A percentile compares a stretch with the other conserved stretches of the same genome.
These are phyloP conservation scores for Mycosarcoma maydis DNA, from an alignment of 1,284 basidiomycete species.

Conservation along the genomic window DNA sequence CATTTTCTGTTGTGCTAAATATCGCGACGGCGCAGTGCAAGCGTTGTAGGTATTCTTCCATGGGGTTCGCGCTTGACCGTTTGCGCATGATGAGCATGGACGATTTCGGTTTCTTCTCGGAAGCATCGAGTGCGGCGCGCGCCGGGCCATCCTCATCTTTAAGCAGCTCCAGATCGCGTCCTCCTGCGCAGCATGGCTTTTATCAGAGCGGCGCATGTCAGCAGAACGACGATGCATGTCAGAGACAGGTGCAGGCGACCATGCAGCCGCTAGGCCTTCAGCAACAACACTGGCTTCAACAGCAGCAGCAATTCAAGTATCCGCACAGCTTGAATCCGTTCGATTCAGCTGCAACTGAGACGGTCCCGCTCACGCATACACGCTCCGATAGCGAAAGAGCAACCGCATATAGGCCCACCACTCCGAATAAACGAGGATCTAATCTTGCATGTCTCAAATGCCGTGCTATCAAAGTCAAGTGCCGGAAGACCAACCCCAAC, in stretches of 20 bases:
- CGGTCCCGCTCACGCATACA: neutral
- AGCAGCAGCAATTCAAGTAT: slow-evolving; percentile 17
- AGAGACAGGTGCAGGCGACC: neutral
- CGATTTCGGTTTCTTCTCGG: slow-evolving; percentile 38
- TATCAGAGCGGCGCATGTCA: slow-evolving; percentile 1
- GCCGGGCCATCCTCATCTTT: slow-evolving; percentile 9
- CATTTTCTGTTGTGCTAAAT: too few relatives aligned
- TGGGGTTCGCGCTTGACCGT: slow-evolving; percentile 14
- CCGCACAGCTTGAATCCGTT: slow-evolving; percentile 2
- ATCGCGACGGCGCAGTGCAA: too few relatives aligned
- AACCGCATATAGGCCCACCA: neutral
- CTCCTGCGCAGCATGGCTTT: slow-evolving; percentile 3
- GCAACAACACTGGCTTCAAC: slow-evolving; percentile 1
- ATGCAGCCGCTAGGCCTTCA: slow-evolving; percentile 1
- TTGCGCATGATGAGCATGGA: slow-evolving; percentile 28
- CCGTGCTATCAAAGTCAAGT: slow-evolving; percentile 48
- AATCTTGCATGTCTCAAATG: slow-evolving; percentile 50
- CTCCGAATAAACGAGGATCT: slow-evolving; percentile 36
- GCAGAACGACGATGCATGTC: slow-evolving; percentile 1
- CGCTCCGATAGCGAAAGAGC: neutral
- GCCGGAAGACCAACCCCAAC: slow-evolving; percentile 39
- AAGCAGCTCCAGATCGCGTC: slow-evolving; percentile 2
- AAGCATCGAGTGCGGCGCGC: slow-evolving; percentile 8
- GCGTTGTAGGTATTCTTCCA: slow-evolving; percentile 2
- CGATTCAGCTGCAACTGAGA: too few relatives aligned